Percentiles rank a stretch among this genome's conserved stretches.
Conservation (phyloP, 2,329 filamentous ascomycete species). For the Penicillium sp. region DNA sequence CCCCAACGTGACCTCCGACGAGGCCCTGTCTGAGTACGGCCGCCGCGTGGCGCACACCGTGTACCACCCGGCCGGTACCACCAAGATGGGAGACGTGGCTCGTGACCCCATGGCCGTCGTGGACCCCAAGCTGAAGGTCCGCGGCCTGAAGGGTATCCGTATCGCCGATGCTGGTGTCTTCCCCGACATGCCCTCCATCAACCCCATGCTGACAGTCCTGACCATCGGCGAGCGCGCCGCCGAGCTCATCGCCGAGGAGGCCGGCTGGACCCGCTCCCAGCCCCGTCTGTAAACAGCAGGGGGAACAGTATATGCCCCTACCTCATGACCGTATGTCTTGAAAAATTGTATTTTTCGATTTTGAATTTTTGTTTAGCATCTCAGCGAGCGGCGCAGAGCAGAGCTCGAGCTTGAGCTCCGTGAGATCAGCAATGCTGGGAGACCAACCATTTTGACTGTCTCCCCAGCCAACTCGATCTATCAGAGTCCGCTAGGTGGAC, state of each 20-base stretch:
- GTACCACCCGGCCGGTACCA: constrained; percentile 87
- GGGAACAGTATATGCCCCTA: not conserved
- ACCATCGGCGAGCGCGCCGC: constrained; percentile 82
- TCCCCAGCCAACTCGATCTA: not conserved
- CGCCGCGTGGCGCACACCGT: constrained; percentile 83
- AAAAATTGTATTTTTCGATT: constrained; percentile 17
- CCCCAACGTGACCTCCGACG: constrained; percentile 72
- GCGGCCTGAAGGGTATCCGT: constrained; percentile 72
- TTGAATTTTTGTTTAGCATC: constrained; percentile 26
- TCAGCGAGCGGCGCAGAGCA: constrained; percentile 24
- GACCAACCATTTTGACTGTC: too few species aligned
- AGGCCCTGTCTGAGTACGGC: constrained; percentile 80
- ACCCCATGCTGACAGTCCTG: constrained; percentile 89
- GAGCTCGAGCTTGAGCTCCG: not conserved
- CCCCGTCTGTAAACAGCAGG: constrained; percentile 53
- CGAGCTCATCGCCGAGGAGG: constrained; percentile 78
- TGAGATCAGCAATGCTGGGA: not conserved
- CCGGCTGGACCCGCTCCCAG: constrained; percentile 65
- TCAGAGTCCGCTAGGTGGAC: constrained; percentile 13
- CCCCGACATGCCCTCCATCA: constrained; percentile 83
- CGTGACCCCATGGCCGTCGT: constrained; percentile 77
- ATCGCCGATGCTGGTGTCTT: constrained; percentile 89
- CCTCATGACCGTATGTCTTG: constrained; percentile 21
- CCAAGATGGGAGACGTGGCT: constrained; percentile 80
- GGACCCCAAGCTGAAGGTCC: constrained; percentile 72